Evolutionary conservation across 2,329 filamentous ascomycete genomes (phyloP).

Genomic region (Furcasterigmium sp.): DNA sequence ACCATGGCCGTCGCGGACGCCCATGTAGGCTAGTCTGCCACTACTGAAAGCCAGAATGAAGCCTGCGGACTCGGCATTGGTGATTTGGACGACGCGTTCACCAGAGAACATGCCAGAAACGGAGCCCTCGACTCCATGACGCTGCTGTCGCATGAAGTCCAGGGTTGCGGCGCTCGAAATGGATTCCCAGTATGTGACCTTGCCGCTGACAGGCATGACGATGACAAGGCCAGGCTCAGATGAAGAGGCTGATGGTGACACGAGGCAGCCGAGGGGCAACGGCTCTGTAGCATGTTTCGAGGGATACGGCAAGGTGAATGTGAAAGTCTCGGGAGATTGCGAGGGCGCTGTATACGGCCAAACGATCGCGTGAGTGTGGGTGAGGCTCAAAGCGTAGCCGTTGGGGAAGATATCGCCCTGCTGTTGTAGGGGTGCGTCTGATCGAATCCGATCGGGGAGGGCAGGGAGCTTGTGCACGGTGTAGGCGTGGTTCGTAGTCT

Average conservation of each 20-base stretch:
- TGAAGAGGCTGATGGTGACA: slow-evolving; percentile 72
- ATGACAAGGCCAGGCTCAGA: slow-evolving; percentile 82
- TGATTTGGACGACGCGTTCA: slow-evolving; percentile 71
- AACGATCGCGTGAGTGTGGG: slow-evolving; percentile 74
- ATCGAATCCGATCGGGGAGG: slow-evolving; percentile 70
- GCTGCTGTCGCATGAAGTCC: slow-evolving; percentile 76
- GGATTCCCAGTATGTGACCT: slow-evolving; percentile 91
- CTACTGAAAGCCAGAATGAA: slow-evolving; percentile 82
- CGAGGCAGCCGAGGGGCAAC: slow-evolving; percentile 76
- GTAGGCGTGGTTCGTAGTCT: slow-evolving; percentile 84
- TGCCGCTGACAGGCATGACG: slow-evolving; percentile 77
- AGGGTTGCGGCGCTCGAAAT: slow-evolving; percentile 83
- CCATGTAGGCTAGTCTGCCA: slow-evolving; percentile 82
- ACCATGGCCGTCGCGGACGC: slow-evolving; percentile 79
- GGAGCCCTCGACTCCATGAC: slow-evolving; percentile 70
- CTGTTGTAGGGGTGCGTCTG: slow-evolving; percentile 56
- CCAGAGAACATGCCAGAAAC: slow-evolving; percentile 72
- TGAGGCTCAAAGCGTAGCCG: slow-evolving; percentile 76
- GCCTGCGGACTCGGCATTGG: slow-evolving; percentile 79
- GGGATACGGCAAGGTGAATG: slow-evolving; percentile 71
- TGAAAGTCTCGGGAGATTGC: slow-evolving; percentile 69
- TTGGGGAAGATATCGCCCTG: slow-evolving; percentile 61
- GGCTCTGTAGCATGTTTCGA: slow-evolving; percentile 63
- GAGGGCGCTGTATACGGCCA: slow-evolving; percentile 80
- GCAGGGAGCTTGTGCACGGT: slow-evolving; percentile 79